A percentile compares a stretch with the other conserved stretches of the same genome.
Evolutionary conservation across 192 early-diverging fungal genomes (phyloP).

Genomic region (Podila horticola): DNA sequence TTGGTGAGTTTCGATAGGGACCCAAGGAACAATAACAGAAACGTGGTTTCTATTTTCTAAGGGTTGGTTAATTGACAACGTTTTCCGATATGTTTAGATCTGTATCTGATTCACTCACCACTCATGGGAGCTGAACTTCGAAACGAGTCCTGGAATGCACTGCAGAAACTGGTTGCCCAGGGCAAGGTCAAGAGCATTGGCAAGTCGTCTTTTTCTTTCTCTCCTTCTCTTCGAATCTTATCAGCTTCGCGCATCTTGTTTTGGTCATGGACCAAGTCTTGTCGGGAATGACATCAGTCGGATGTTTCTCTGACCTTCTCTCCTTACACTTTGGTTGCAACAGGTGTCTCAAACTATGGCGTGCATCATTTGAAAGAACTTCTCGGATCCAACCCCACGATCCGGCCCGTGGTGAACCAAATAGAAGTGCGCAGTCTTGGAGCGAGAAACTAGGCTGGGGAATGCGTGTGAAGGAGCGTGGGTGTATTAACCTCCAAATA

Average conservation of each 20-base stretch:
- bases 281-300: neutral
- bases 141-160: slow-evolving; percentile 59
- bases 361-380: slow-evolving; percentile 64
- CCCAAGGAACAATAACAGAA: neutral
- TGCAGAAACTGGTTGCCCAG: slow-evolving; percentile 58
- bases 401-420: slow-evolving; percentile 64
- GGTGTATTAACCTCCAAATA: neutral
- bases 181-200: slow-evolving; percentile 66
- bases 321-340: neutral
- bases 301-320: neutral
- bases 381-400: slow-evolving; percentile 44
- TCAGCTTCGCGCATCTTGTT: neutral
- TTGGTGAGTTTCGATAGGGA: slow-evolving; percentile 46
- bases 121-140: slow-evolving; percentile 57
- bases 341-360: slow-evolving; percentile 66
- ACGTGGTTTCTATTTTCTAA: neutral
- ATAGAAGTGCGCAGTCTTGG: slow-evolving; percentile 54
- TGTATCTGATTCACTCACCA: slow-evolving; percentile 71
- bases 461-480: no score
- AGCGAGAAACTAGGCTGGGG: no score
- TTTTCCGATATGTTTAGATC: slow-evolving; percentile 28
- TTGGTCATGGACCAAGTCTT: neutral
- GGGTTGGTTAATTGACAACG: neutral
- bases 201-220: slow-evolving; percentile 2
- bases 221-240: neutral